Conservation (phyloP, 306 rosid genomes). For the Cucurbita argyrosperma region DNA sequence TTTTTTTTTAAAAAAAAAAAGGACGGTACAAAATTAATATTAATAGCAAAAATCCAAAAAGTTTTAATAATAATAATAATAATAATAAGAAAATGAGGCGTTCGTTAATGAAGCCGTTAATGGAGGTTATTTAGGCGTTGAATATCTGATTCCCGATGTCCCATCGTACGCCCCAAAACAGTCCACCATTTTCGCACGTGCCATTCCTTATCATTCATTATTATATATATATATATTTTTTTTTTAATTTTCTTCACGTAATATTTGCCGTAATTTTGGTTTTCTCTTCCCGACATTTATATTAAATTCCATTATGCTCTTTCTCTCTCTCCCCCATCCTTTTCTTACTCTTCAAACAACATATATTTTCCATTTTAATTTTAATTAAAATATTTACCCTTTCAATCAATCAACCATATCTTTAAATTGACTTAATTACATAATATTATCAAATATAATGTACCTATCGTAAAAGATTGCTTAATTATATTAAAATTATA, state of each 20-base stretch:
- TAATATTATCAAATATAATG: too few species aligned
- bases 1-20: not conserved
- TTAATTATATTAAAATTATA: too few species aligned
- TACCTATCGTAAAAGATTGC: too few species aligned
- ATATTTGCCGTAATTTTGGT: not conserved
- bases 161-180: slow-evolving; percentile 5
- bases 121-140: slow-evolving; percentile 4
- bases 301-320: too few species aligned
- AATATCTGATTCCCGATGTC: slow-evolving; percentile 1
- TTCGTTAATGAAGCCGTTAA: not conserved
- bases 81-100: not conserved
- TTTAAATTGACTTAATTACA: not conserved
- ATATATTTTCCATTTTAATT: not conserved
- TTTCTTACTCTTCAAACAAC: not conserved
- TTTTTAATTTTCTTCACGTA: not conserved
- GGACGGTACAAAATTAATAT: not conserved
- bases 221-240: too few species aligned
- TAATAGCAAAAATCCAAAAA: not conserved
- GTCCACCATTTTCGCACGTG: slow-evolving; percentile 7
- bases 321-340: not conserved
- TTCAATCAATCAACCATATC: not conserved
- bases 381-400: not conserved
- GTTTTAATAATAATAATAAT: not conserved
- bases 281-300: not conserved
- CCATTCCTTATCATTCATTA: not conserved